phyloP scores from a whole-genome alignment of 164 flowering plant genomes.

The Piper longum region DNA sequence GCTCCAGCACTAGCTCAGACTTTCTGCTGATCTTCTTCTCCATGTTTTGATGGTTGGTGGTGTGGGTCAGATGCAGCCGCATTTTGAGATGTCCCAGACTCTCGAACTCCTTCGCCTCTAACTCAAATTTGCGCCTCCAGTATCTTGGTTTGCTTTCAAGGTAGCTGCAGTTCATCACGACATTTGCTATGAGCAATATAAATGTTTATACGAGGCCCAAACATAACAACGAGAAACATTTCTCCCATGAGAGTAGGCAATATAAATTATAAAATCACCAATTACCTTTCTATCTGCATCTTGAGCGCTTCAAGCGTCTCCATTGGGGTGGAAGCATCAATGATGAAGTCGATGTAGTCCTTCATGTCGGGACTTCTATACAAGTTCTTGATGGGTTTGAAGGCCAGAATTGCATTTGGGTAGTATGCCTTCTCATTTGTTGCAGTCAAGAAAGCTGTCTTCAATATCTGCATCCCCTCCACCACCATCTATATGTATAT shows the following conservation, averaged over 20 bases:
- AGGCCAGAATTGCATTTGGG: constrained; percentile 15
- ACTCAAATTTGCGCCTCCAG: constrained; percentile 30
- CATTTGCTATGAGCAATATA: neutral
- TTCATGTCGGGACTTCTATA: constrained; percentile 26
- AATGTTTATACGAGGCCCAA: neutral
- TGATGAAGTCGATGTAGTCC: constrained; percentile 15
- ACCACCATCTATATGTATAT: constrained; percentile 37
- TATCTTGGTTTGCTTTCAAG: constrained; percentile 39
- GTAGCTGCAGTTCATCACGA: constrained; percentile 17
- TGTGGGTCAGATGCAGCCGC: constrained; percentile 25
- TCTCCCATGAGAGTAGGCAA: neutral
- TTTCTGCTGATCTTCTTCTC: constrained; percentile 23
- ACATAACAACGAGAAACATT: neutral
- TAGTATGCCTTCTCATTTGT: constrained; percentile 20
- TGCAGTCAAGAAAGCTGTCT: constrained; percentile 34
- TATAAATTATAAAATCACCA: neutral
- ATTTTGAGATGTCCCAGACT: constrained; percentile 37
- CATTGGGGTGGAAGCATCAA: constrained; percentile 14
- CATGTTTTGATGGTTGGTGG: constrained; percentile 43
- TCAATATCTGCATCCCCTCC: constrained; percentile 54
- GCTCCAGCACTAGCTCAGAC: constrained; percentile 32
- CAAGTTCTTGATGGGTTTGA: constrained; percentile 23
- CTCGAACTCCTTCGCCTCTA: constrained; percentile 37
- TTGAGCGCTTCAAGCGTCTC: constrained; percentile 23
- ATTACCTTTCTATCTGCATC: constrained; percentile 28